Evolutionary conservation across 768 basidiomycete species (phyloP).

Genomic region (Boletus coccyginus): DNA sequence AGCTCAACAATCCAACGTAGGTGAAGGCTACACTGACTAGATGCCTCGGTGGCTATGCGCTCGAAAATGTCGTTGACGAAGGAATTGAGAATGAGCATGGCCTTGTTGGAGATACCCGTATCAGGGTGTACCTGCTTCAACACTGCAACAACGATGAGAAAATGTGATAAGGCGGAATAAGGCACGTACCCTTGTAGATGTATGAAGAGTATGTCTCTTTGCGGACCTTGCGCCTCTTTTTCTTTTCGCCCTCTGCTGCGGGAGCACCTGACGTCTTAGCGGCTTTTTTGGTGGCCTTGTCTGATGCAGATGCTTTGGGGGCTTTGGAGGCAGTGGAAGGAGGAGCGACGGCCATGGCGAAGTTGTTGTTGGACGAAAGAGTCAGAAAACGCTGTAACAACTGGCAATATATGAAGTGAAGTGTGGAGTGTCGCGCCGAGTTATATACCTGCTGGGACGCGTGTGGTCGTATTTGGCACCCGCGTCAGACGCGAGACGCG

Average conservation of each 20-base stretch:
- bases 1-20: background rate
- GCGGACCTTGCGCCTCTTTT: constrained; percentile 82
- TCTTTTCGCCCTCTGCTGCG: constrained; percentile 72
- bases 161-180: background rate
- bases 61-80: constrained; percentile 96
- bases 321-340: constrained; percentile 42
- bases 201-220: constrained; percentile 95
- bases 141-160: constrained; percentile 44
- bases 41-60: constrained; percentile 86
- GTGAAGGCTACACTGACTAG: constrained; percentile 53
- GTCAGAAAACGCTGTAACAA: constrained; percentile 4
- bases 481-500: constrained; percentile 33
- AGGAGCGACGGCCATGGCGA: constrained; percentile 60
- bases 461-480: constrained; percentile 38
- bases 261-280: constrained; percentile 56
- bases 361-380: constrained; percentile 8
- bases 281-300: constrained; percentile 46
- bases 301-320: constrained; percentile 38
- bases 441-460: constrained; percentile 29
- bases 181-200: constrained; percentile 78
- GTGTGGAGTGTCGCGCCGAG: background rate
- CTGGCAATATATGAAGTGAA: constrained; percentile 12
- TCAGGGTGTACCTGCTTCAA: constrained; percentile 98
- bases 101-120: constrained; percentile 98
- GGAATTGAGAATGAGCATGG: constrained; percentile 88